A percentile compares a stretch with the other conserved stretches of the same genome.
Conservation (phyloP, 2,329 filamentous ascomycete genomes). For the Fusarium kyushuense region DNA sequence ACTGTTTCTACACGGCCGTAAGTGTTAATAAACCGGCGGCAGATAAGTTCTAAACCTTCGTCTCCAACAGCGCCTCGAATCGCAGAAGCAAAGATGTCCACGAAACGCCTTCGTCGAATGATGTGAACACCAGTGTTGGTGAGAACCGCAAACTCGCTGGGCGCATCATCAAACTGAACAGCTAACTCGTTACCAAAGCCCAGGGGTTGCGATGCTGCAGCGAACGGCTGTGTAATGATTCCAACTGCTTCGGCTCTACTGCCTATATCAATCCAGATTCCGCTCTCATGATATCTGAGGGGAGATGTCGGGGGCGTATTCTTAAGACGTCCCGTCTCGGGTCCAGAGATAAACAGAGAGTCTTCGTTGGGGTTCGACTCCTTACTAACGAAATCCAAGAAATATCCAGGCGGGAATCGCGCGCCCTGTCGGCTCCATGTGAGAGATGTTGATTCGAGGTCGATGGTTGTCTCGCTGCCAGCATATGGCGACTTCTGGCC, state of each 20-base stretch:
- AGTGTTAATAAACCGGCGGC: constrained; percentile 83
- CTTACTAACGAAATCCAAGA: constrained; percentile 83
- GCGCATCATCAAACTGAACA: constrained; percentile 89
- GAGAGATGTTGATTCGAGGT: constrained; percentile 63
- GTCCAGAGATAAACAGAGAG: constrained; percentile 83
- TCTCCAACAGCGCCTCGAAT: constrained; percentile 79
- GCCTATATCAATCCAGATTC: constrained; percentile 81
- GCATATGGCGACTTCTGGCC: constrained; percentile 49
- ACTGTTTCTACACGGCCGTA: constrained; percentile 93
- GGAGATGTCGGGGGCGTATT: constrained; percentile 64
- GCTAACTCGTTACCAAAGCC: constrained; percentile 97
- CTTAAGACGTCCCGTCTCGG: constrained; percentile 89
- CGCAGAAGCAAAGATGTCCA: constrained; percentile 90
- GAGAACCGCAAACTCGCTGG: constrained; percentile 88
- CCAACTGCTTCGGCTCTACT: constrained; percentile 83
- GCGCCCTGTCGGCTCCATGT: constrained; percentile 64
- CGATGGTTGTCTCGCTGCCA: constrained; percentile 57
- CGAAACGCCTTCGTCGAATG: constrained; percentile 83
- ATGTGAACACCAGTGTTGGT: constrained; percentile 93
- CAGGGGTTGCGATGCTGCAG: constrained; percentile 73
- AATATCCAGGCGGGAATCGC: constrained; percentile 88
- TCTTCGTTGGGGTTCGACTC: constrained; percentile 72
- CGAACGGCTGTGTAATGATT: constrained; percentile 78
- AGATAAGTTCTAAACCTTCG: constrained; percentile 83
- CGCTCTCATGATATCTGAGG: constrained; percentile 80